Evolutionary conservation across 495 filamentous ascomycete species (phyloP).

Genomic region (Tetracladium setigerum): DNA sequence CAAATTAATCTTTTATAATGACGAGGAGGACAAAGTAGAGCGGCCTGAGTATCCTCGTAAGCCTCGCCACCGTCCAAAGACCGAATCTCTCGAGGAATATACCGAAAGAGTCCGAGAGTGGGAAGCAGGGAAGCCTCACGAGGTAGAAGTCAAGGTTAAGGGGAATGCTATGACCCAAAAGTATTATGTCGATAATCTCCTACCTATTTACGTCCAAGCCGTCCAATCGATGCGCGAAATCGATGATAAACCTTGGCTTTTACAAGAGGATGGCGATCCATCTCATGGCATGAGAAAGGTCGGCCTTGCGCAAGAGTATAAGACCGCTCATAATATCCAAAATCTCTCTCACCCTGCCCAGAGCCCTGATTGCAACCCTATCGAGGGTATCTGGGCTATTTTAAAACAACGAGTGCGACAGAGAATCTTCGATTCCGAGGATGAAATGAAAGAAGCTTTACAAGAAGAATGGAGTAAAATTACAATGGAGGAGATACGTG

Average conservation of each 20-base stretch:
- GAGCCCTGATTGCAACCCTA: slow-evolving; percentile 6
- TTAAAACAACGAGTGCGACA: slow-evolving; percentile 4
- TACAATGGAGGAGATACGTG: neutral
- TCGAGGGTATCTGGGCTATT: slow-evolving; percentile 10
- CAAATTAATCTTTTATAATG: slow-evolving; percentile 11
- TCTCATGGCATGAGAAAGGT: slow-evolving; percentile 1
- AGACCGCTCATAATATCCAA: neutral
- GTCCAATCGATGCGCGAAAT: neutral
- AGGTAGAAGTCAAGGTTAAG: neutral
- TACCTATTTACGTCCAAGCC: slow-evolving; percentile 4
- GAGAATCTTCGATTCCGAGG: slow-evolving; percentile 1
- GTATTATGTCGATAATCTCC: slow-evolving; percentile 7
- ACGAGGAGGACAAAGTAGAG: slow-evolving; percentile 8
- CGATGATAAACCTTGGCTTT: slow-evolving; percentile 1
- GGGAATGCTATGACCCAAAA: slow-evolving; percentile 13
- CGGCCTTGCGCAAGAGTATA: slow-evolving; percentile 1
- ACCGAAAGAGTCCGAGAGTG: neutral
- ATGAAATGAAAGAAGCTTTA: slow-evolving; percentile 7
- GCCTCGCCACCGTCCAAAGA: slow-evolving; percentile 1
- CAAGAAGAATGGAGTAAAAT: slow-evolving; percentile 7
- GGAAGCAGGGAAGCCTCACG: slow-evolving; percentile 4
- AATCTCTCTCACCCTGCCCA: slow-evolving; percentile 3
- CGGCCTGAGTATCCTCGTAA: neutral
- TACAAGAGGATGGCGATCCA: slow-evolving; percentile 11
- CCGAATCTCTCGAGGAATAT: slow-evolving; percentile 2